Evolutionary conservation across 176 grass and related monocot genomes (phyloP), one percentile per base, ranked within the genome.

Genomic region (Triticum aestivum): DNA sequence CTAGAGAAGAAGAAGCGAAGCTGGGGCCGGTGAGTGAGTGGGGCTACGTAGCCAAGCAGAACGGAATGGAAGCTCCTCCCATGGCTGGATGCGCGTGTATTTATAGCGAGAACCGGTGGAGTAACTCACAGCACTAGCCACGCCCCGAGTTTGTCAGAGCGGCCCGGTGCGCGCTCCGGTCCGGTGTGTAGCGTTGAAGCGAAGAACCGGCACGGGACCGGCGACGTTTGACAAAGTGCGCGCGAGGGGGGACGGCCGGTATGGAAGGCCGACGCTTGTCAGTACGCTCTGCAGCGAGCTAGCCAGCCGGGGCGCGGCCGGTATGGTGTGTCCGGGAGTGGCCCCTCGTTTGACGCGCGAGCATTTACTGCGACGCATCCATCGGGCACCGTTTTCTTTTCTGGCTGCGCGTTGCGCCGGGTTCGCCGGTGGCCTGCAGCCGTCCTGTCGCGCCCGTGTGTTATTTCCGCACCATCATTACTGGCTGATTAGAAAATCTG

Each of bases 391-490:
- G 47, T 38, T 75, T 51, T 35, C 52, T 15, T 37, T 30, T 49
- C 17, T 42, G 17, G 14, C 58, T 10, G 58, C 20, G n/a, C 34
- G 69, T 73, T 1, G 21, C 12, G n/a, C 49, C 49, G 44, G 24
- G 44, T 75, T 78, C 52, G 70, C 17, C 65, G 62, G 63, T 21
- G 79, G 18, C 79, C 24, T 26, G 52, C 68, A 47, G 41, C 29
- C 27, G 6, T 68, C 62, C 12, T 38, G 59, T 33, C 58, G 29
- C 9, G 58, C 7, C 12, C 72, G 15, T 39, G 35, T 79, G 66
- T 86, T 69, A 79, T 71, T 70, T 79, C 11, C 13, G 49, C 3
- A 71, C 59, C 49, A 86, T 79, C 49, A 86, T 59, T 61, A 73
- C 23, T 30, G 54, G 49, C 51, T 83, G 68, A 61, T 81, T 81